Percentiles rank a stretch among this genome's conserved stretches.
phyloP scores from a whole-genome alignment of 1,284 basidiomycete genomes.

The Blastosporella zonata region DNA sequence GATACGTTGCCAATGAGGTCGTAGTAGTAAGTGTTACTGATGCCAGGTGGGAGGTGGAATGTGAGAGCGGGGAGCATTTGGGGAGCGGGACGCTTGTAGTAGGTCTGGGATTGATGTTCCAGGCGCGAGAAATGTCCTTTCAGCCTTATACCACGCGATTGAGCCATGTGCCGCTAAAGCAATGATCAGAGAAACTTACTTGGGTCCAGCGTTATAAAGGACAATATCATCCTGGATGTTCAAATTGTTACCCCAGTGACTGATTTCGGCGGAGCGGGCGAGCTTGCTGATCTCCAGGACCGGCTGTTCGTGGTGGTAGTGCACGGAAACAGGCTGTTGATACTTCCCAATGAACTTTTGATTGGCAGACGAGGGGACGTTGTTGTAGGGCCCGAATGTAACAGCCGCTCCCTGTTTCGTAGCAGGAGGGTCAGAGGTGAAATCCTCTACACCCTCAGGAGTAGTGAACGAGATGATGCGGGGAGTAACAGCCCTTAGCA shows the following conservation, averaged over 20 bases:
- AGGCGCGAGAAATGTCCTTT: conserved; percentile 96
- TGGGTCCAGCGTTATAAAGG: conserved; percentile 85
- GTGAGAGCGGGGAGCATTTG: conserved; percentile 72
- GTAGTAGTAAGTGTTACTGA: conserved; percentile 82
- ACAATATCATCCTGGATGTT: conserved; percentile 89
- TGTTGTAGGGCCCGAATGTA: conserved; percentile 85
- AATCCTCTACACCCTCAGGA: conserved; percentile 53
- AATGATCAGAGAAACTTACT: conserved; percentile 48
- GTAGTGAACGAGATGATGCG: conserved; percentile 68
- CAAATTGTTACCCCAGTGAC: conserved; percentile 95
- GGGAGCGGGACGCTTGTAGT: conserved; percentile 61
- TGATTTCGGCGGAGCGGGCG: conserved; percentile 83
- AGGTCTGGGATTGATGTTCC: conserved; percentile 75
- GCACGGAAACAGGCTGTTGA: conserved; percentile 69
- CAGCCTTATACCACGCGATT: conserved; percentile 48
- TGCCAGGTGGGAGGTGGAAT: conserved; percentile 79
- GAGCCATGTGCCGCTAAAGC: conserved; percentile 8
- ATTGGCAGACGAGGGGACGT: conserved; percentile 62
- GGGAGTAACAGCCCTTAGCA: conserved; percentile 59
- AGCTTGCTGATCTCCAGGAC: conserved; percentile 75
- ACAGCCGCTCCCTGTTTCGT: conserved; percentile 80
- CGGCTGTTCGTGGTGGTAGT: conserved; percentile 81
- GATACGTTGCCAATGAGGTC: conserved; percentile 96
- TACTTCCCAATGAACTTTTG: conserved; percentile 53
- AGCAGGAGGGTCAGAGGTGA: conserved; percentile 52